Evolutionary conservation across 345 rosid genomes (phyloP), one percentile per base, ranked within the genome.

Genomic region (Camelina sativa): DNA sequence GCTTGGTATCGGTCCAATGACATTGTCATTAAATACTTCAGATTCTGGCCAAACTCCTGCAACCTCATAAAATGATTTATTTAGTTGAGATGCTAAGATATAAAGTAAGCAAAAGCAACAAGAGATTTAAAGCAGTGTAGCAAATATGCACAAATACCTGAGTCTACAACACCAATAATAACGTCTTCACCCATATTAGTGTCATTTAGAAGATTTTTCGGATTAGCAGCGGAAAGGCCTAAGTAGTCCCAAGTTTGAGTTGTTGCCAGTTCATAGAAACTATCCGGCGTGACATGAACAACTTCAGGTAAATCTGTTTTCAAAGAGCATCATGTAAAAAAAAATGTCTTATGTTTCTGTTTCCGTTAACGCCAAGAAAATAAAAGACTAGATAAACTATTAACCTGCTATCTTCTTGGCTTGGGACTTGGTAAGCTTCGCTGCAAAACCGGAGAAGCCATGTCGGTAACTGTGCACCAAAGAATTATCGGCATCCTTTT

Each of bases 391-490:
- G 0, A n/a, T 20, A 15, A 38, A 48, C 46, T 12, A 11, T 40
- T 40, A 76, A 79, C 85, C 78, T 2, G 87, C 82, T 23, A 85
- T 19, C 34, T 65, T 46, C 46, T 71, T 79, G 4, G 83, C 85
- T 62, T 86, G 81, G 34, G 77, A 81, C 10, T 85, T 79, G 34
- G 80, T 83, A 35, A 88, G 80, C 52, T 66, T 69, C 12, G 90
- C 90, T 1, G 86, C 83, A 6, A 88, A 82, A 48, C 90, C 90
- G 19, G 85, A 83, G 69, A 88, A 81, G 46, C 80, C 76, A 32
- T 74, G 81, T 40, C 80, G 70, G 65, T 82, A 86, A 44, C 87
- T 82, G 43, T 85, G 75, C 34, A 85, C 69, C 56, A 86, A 80
- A 19, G 90, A 79, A 8, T 78, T 69, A 69, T 65, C 61, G 0